phyloP scores from a whole-genome alignment of 129 eudicot genomes.

The Pittosporum tobira region DNA sequence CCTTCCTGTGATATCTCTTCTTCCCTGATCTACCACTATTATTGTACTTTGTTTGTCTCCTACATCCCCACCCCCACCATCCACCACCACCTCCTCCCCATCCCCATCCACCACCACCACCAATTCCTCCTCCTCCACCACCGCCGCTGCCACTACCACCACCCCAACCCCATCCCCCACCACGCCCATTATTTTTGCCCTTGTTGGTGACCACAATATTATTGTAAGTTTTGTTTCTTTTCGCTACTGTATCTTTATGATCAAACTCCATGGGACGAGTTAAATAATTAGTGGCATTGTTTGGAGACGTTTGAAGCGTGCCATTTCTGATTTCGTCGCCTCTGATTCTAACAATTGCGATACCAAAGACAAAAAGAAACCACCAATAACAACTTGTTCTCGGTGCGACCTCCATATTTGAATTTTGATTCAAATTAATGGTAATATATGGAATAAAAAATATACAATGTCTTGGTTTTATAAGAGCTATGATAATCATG shows the following conservation, averaged over 20 bases:
- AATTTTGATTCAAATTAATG: neutral
- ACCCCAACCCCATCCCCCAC: neutral
- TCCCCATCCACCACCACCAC: conserved; percentile 12
- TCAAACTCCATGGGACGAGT: neutral
- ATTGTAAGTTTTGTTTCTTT: neutral
- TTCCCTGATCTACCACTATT: neutral
- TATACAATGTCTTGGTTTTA: neutral
- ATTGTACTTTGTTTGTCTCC: neutral
- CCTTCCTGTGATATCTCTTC: too few species aligned
- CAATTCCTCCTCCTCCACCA: neutral
- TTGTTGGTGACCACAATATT: conserved; percentile 2
- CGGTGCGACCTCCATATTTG: neutral
- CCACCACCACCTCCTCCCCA: conserved; percentile 11
- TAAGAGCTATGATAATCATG: neutral
- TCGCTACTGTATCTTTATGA: neutral
- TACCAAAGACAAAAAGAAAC: neutral
- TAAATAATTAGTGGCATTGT: neutral
- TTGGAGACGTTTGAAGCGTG: too few species aligned
- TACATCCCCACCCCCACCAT: conserved; percentile 15
- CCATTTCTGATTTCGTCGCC: neutral
- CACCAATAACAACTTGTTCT: neutral
- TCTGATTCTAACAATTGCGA: neutral
- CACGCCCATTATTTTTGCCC: neutral
- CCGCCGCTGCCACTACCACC: neutral
- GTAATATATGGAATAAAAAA: too few species aligned